These are phyloP conservation scores for Oidiodendron maius DNA, from an alignment of 495 filamentous ascomycete species.

Conservation along the genomic window DNA sequence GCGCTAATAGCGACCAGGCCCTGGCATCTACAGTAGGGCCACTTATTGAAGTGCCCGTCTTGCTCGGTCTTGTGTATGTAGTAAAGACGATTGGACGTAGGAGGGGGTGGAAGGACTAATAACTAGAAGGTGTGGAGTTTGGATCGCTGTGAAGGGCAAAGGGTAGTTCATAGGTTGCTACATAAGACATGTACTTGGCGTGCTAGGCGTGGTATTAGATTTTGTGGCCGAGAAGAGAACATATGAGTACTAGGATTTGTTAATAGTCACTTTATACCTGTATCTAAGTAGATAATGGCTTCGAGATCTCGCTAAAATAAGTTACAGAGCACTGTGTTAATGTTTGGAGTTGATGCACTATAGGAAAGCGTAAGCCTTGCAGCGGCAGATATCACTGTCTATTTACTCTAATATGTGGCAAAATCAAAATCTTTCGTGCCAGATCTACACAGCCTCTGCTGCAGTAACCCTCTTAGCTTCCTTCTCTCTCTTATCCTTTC, in stretches of 20 bases:
- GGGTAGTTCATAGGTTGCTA: too few species aligned
- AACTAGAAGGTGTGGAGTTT: too few species aligned
- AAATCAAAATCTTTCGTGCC: background rate
- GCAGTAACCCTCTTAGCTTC: conserved; percentile 19
- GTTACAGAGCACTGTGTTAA: background rate
- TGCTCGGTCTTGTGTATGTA: conserved; percentile 76
- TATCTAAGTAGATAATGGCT: background rate
- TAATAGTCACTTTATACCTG: background rate
- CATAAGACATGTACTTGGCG: background rate
- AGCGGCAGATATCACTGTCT: background rate
- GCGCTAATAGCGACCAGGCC: conserved; percentile 74
- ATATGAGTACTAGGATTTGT: background rate
- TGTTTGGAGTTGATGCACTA: conserved; percentile 13
- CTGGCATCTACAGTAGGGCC: conserved; percentile 88
- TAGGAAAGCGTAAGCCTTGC: background rate
- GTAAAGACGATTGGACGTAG: conserved; percentile 53
- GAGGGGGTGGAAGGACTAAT: conserved; percentile 51
- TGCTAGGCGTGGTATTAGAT: background rate
- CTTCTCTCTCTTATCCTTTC: conserved; percentile 39
- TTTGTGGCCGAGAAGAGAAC: background rate
- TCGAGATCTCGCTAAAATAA: background rate
- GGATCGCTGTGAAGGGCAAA: background rate
- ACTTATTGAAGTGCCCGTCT: conserved; percentile 84
- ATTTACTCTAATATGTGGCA: background rate
- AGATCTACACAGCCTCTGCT: background rate